Evolutionary conservation across 2,329 filamentous ascomycete genomes (phyloP), one percentile per base, ranked within the genome.

Genomic region (Orbilia blumenaviensis): DNA sequence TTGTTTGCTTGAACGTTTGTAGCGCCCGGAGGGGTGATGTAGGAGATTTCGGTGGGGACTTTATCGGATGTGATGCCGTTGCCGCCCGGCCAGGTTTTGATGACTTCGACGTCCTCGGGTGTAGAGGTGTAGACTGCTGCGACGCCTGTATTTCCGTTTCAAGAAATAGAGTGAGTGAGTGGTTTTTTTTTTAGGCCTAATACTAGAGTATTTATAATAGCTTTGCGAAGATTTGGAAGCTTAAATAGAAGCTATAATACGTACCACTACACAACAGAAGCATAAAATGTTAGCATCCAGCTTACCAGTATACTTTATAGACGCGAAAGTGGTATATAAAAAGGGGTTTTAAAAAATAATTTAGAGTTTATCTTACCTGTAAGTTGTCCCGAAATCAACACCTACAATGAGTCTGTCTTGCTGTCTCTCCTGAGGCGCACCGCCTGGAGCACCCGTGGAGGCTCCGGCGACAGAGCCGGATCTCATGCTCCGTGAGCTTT

Each of bases 41-140:
- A 90, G 64, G 85, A 83, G 68, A 94, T 90, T 82, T 94, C 91
- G 12, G 91, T 93, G 0, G 92, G 91, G 1, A 94, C 91, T 85
- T 94, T 94, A 84, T 94, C 91, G 36, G 91, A 93, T n/a, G 92
- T 93, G 46, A 94, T 92, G 80, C 91, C 91, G 81, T 94, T 93
- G 27, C 91, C 91, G 25, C 92, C 92, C 0, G 92, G 91, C 92
- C 92, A 94, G 12, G 88, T 90, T 84, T 93, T 93, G 84, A 94
- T 93, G 80, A 93, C 92, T 81, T 93, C 91, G 71, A 94, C 86
- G 82, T 93, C 91, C 82, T 94, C 91, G 10, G 91, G 91, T 0
- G 89, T 92, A 2, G 89, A 90, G 12, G 89, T 91, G 80, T 92
- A 92, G 2, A 92, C 89, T 29, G 89, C 89, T 5, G 91, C 90